Evolutionary conservation across 2,329 filamentous ascomycete genomes (phyloP), one percentile per base, ranked within the genome.

Genomic region (Phoma sp.): DNA sequence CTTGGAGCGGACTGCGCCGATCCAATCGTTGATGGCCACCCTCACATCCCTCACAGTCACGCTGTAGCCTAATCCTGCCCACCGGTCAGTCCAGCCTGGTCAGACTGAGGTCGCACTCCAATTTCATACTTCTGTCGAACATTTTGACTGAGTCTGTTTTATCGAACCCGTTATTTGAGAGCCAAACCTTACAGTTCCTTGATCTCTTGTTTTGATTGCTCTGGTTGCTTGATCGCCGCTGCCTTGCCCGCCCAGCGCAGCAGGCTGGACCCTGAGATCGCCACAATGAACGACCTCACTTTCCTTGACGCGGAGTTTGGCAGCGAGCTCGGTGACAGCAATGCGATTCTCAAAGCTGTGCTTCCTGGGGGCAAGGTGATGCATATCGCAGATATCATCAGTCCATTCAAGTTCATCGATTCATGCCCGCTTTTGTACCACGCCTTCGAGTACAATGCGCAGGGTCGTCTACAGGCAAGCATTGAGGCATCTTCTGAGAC

Each of bases 351-450:
- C 22, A 69, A 69, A 22, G 71, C 72, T 40, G 64, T 68, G 2
- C 60, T 73, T n/a, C 61, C 64, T 14, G 60, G 68, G 35, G 71
- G 71, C 27, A 44, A 66, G 14, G 62, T 75, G 24, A 55, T 60
- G 10, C 70, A 68, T 8, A 70, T 79, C 24, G 58, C 60, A 14
- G 65, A 71, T 52, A 38, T 42, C n/a, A 59, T 80, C 48, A 60
- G 66, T 51, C 54, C 67, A 2, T 60, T 52, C 29, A 62, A 64
- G 32, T 70, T 79, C 45, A 55, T 71, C 30, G 61, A 69, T 11
- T 57, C 64, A n/a, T 76, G 75, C 42, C 71, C 75, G 9, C 58
- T 80, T 1, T 62, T 80, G 4, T 74, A 70, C 36, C 59, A 72
- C 35, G 67, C 74, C 3, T 78, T 80, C 55, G 78, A 80, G 48